Evolutionary conservation across 768 basidiomycete species (phyloP).

Genomic region (Heimioporus sp.): DNA sequence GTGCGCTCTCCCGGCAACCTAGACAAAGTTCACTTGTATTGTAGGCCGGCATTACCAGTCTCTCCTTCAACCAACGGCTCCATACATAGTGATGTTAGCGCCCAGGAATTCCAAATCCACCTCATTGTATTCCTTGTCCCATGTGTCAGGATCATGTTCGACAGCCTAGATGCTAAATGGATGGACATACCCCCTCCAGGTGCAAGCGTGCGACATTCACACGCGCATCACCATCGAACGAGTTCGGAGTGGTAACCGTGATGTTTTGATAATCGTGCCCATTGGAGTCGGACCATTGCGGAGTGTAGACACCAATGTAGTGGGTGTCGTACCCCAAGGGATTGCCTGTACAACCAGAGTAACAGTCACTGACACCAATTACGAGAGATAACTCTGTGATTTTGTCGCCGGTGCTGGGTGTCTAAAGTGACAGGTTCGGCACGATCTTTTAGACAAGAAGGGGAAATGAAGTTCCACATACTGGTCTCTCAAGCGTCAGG

Average conservation of each 20-base stretch:
- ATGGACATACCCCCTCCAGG: slow-evolving; percentile 6
- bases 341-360: neutral
- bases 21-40: no score
- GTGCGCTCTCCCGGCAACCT: no score
- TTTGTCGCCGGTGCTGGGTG: neutral
- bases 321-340: slow-evolving; percentile 1
- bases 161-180: no score
- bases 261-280: slow-evolving; percentile 1
- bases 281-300: neutral
- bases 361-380: neutral
- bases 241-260: neutral
- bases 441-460: no score
- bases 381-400: slow-evolving; percentile 7
- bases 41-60: no score
- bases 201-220: slow-evolving; percentile 3
- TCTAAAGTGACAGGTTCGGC: neutral
- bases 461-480: slow-evolving; percentile 25
- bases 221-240: neutral
- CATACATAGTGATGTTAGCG: no score
- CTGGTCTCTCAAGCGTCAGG: slow-evolving; percentile 41
- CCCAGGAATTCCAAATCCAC: no score
- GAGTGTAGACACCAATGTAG: neutral
- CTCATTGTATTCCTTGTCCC: no score
- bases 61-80: no score
- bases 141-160: no score